These are phyloP conservation scores for Salix viminalis DNA, from an alignment of 345 rosid genomes.

Conservation along the genomic window DNA sequence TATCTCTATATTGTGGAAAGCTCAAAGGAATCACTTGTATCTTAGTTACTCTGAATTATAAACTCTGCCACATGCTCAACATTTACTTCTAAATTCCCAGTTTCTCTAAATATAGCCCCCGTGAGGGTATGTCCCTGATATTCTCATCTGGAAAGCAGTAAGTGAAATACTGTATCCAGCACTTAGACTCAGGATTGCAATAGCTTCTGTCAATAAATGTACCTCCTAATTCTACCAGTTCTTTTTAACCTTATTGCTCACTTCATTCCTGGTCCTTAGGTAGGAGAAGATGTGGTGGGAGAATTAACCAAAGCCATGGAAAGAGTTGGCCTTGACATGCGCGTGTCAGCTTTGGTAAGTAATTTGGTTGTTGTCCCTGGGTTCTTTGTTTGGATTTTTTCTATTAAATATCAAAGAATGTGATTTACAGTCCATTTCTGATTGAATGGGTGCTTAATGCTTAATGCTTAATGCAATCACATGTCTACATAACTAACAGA, in stretches of 20 bases:
- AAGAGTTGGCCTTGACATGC: slow-evolving; percentile 78
- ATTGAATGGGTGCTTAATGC: background rate
- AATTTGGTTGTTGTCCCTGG: background rate
- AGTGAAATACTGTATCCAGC: no score
- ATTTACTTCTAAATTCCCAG: background rate
- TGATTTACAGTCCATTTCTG: background rate
- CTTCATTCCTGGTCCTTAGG: slow-evolving; percentile 32
- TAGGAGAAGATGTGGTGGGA: slow-evolving; percentile 82
- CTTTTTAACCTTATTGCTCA: background rate
- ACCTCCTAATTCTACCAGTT: background rate
- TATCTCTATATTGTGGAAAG: background rate
- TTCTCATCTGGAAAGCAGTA: background rate
- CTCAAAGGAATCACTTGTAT: background rate
- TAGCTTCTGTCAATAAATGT: background rate
- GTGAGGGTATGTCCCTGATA: background rate
- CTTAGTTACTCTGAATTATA: background rate
- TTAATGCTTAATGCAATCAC: background rate
- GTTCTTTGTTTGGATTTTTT: background rate
- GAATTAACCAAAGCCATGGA: slow-evolving; percentile 79
- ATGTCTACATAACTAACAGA: background rate
- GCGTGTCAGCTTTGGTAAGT: slow-evolving; percentile 82
- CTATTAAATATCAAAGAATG: background rate
- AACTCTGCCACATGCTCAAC: background rate
- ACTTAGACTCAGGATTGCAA: background rate
- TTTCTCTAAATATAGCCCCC: background rate